A percentile compares a stretch with the other conserved stretches of the same genome.
Conservation (phyloP, 148 eudicot species). For the Mesembryanthemum crystallinum region DNA sequence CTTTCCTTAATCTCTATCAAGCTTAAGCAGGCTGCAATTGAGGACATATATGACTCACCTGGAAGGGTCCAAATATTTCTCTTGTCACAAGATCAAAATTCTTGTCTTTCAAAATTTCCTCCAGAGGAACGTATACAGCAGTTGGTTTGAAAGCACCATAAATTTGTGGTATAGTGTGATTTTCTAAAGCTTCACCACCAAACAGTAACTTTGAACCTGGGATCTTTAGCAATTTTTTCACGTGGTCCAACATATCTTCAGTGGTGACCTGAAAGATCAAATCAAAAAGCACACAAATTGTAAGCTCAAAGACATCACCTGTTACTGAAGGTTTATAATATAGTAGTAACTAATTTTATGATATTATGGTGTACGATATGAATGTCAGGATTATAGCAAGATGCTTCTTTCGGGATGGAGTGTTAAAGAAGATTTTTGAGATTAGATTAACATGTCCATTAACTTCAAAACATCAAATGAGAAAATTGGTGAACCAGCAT, state of each 20-base stretch:
- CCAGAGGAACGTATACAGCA: conserved; percentile 84
- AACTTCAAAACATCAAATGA: no score
- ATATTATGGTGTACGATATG: no score
- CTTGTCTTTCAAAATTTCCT: conserved; percentile 72
- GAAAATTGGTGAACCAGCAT: background rate
- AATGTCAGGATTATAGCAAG: no score
- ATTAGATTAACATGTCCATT: no score
- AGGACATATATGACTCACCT: conserved; percentile 39
- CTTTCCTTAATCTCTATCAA: no score
- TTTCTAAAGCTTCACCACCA: conserved; percentile 82
- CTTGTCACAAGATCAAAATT: conserved; percentile 76
- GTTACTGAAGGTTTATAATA: no score
- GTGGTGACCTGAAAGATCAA: conserved; percentile 64
- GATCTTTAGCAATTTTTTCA: conserved; percentile 67
- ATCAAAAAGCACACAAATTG: background rate
- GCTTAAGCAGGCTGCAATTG: background rate
- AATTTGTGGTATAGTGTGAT: conserved; percentile 71
- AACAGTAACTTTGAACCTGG: conserved; percentile 82
- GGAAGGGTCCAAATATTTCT: conserved; percentile 96
- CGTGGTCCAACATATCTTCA: conserved; percentile 76
- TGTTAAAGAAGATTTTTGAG: no score
- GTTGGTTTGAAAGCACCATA: conserved; percentile 96
- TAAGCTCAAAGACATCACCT: background rate
- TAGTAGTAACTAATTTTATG: no score
- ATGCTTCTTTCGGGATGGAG: no score